Evolutionary conservation across 805 yeast genomes (phyloP).

Genomic region (Starmerella tilneyi): DNA sequence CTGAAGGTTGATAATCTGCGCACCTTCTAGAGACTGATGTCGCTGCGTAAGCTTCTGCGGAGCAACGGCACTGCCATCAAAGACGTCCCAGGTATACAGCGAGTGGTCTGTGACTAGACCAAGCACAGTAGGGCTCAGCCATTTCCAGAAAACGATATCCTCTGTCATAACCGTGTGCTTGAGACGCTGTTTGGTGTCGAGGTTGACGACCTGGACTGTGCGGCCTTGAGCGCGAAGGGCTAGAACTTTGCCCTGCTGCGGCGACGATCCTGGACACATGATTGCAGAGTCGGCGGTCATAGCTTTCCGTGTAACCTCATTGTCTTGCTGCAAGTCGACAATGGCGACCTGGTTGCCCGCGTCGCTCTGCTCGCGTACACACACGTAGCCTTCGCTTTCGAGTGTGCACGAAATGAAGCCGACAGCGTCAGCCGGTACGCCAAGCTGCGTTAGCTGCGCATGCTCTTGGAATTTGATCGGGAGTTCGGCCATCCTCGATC

Average conservation of each 20-base stretch:
- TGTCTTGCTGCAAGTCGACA: slow-evolving; percentile 69
- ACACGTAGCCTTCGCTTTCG: slow-evolving; percentile 84
- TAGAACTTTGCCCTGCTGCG: slow-evolving; percentile 53
- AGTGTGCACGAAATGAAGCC: slow-evolving; percentile 91
- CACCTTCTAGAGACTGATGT: slow-evolving; percentile 61
- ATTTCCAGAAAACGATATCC: slow-evolving; percentile 91
- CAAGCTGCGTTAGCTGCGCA: slow-evolving; percentile 75
- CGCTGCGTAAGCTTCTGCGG: slow-evolving; percentile 75
- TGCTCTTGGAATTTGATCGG: slow-evolving; percentile 97
- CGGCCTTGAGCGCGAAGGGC: slow-evolving; percentile 94
- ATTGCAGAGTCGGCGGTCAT: slow-evolving; percentile 97
- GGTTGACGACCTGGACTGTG: slow-evolving; percentile 81
- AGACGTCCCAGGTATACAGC: slow-evolving; percentile 71
- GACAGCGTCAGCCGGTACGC: slow-evolving; percentile 72
- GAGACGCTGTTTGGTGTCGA: slow-evolving; percentile 76
- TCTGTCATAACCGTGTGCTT: slow-evolving; percentile 78
- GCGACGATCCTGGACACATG: slow-evolving; percentile 62
- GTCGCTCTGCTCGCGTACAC: slow-evolving; percentile 41
- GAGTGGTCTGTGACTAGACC: slow-evolving; percentile 77
- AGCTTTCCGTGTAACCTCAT: slow-evolving; percentile 73
- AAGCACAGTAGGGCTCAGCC: slow-evolving; percentile 63
- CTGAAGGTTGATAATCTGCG: slow-evolving; percentile 84
- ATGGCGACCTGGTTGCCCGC: slow-evolving; percentile 74
- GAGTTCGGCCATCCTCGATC: slow-evolving; percentile 42
- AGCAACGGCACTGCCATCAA: slow-evolving; percentile 66